Evolutionary conservation across 148 eudicot species (phyloP), one percentile per base, ranked within the genome.

Genomic region (Vaccinium macrocarpon): DNA sequence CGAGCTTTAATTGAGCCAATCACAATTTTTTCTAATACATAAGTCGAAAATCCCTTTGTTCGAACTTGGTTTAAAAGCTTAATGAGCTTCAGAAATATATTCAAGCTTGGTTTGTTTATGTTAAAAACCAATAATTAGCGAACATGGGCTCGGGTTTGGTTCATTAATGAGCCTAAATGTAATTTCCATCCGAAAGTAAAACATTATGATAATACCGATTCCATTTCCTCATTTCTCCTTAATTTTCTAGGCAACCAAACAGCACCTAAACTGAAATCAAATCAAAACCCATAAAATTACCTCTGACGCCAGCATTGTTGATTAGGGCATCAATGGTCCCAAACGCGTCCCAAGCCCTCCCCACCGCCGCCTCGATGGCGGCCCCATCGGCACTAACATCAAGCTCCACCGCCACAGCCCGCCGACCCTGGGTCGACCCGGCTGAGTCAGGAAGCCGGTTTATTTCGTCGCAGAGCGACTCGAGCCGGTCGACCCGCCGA

Each of bases 281-380:
- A 4, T 64, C 71, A 15, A 68, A 68, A 81, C 23, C 0, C 7
- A 29, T 7, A 0, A 5, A 16, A 72, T 4, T 80, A 90, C 91
- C 91, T 83, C 86, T 80, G 35, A 90, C 80, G 9, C 90, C 90
- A 25, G 90, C 91, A 11, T 89, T 89, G 52, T 89, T 89, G 74
- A 89, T 87, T 42, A 89, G 53, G 75, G 70, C 91, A 82, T 88
- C 90, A 23, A 90, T 83, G 6, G 80, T 64, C 2, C 92, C 92
- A 74, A 90, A 90, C 8, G 81, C 85, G 3, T 81, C 80, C 92
- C 92, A 90, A 71, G 89, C 90, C 81, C 55, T 84, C 15, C 23
- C 16, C 27, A 90, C 89, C 2, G 90, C 82, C 62, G 85, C 88
- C 64, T 86, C 89, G 16, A 90, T 81, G 1, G 73, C 23, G 0